A percentile compares a stretch with the other conserved stretches of the same genome.
phyloP scores from a whole-genome alignment of 805 yeast species.

The Saturnispora silvae region DNA sequence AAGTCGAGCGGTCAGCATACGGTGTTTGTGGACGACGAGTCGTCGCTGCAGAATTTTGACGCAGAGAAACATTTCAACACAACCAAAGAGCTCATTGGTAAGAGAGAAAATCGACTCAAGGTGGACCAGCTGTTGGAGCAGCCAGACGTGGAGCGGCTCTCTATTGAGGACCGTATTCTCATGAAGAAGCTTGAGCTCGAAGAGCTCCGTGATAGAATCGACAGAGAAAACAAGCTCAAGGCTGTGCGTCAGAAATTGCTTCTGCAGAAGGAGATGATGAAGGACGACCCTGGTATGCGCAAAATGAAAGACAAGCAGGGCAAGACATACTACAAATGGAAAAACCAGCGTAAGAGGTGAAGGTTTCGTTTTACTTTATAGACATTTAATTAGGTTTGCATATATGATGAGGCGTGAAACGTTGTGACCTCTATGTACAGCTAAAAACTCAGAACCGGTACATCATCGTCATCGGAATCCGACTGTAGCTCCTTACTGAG shows the following conservation, averaged over 20 bases:
- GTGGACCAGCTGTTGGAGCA: conserved; percentile 40
- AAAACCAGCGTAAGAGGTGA: conserved; percentile 55
- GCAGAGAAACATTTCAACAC: conserved; percentile 65
- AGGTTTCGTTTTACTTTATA: too few relatives aligned
- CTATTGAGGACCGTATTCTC: conserved; percentile 12
- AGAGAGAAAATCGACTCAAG: conserved; percentile 64
- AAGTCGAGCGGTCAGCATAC: conserved; percentile 67
- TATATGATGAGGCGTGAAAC: too few relatives aligned
- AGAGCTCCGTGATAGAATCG: conserved; percentile 51
- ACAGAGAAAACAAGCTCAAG: conserved; percentile 57
- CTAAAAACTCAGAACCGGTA: too few relatives aligned
- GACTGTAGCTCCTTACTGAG: too few relatives aligned
- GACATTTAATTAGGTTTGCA: too few relatives aligned
- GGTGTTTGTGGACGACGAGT: conserved; percentile 63
- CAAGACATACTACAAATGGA: conserved; percentile 71
- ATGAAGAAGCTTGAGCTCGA: conserved; percentile 48
- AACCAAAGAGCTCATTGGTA: conserved; percentile 46
- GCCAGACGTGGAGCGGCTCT: conserved; percentile 17
- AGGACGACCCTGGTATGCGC: conserved; percentile 70
- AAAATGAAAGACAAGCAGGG: conserved; percentile 51
- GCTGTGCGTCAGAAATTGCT: conserved; percentile 66
- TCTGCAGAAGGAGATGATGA: conserved; percentile 77
- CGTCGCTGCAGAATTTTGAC: conserved; percentile 46
- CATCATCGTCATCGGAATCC: too few relatives aligned
- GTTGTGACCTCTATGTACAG: too few relatives aligned